These are phyloP conservation scores for Serendipita indica DNA, from an alignment of 768 basidiomycete genomes.

Conservation along the genomic window DNA sequence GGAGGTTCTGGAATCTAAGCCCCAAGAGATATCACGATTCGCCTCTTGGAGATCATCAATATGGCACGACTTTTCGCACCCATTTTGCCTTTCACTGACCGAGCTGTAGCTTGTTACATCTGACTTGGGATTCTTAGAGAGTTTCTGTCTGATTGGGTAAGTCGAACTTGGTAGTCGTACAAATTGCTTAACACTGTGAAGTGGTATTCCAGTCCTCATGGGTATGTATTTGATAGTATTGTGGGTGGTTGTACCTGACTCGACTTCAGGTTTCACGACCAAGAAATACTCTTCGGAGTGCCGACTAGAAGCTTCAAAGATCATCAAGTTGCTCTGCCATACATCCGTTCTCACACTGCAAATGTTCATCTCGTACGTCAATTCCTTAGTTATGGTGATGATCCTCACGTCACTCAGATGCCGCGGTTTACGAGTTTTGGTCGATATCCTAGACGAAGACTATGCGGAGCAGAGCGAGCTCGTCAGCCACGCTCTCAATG, in stretches of 20 bases:
- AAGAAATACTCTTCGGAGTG: conserved; percentile 91
- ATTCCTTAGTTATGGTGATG: no score
- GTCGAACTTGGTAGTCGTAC: conserved; percentile 16
- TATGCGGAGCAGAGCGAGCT: conserved; percentile 84
- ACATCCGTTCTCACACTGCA: conserved; percentile 88
- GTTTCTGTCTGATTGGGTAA: conserved; percentile 83
- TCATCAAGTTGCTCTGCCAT: conserved; percentile 82
- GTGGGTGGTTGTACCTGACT: neutral
- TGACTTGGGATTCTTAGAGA: conserved; percentile 79
- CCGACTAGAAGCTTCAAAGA: conserved; percentile 86
- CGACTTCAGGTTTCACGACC: conserved; percentile 65
- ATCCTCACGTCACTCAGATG: conserved; percentile 36
- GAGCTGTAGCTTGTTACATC: conserved; percentile 31
- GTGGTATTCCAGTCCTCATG: conserved; percentile 94
- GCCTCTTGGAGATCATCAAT: conserved; percentile 79
- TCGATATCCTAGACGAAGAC: conserved; percentile 93
- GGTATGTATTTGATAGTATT: conserved; percentile 29
- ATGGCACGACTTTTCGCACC: conserved; percentile 35
- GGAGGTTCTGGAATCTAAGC: conserved; percentile 79
- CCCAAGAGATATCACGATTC: conserved; percentile 77
- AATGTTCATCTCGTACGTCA: conserved; percentile 92
- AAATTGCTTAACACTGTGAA: conserved; percentile 19
- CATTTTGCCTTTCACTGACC: neutral
- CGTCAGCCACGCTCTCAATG: conserved; percentile 84
- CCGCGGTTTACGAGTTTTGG: conserved; percentile 85